phyloP scores from a whole-genome alignment of 345 rosid species.

The Pugionium dolabratum region DNA sequence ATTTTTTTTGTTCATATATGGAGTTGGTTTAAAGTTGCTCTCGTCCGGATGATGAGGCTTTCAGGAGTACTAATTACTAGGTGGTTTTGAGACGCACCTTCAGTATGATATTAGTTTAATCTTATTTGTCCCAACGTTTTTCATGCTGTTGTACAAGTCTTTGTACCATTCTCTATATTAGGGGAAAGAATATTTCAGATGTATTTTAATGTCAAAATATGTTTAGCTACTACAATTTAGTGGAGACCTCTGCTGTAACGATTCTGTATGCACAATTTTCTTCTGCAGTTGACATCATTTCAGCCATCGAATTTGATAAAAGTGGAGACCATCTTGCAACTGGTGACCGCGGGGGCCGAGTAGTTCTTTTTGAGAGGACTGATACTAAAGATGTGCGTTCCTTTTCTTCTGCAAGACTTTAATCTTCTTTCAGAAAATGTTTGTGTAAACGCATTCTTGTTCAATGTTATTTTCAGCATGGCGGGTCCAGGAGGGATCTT shows the following conservation, averaged over 20 bases:
- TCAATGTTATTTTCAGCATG: slow-evolving; percentile 55
- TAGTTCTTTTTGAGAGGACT: slow-evolving; percentile 96
- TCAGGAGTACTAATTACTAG: not conserved
- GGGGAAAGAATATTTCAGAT: not conserved
- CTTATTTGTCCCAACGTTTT: slow-evolving; percentile 11
- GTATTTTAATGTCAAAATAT: slow-evolving; percentile 2
- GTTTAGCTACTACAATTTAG: slow-evolving; percentile 7
- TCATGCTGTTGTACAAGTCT: not conserved
- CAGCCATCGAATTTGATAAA: slow-evolving; percentile 99
- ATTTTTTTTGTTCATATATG: slow-evolving; percentile 7
- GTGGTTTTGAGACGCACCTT: not conserved
- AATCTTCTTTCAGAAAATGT: not conserved
- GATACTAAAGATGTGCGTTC: slow-evolving; percentile 71
- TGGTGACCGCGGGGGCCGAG: slow-evolving; percentile 99
- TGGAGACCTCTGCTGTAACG: slow-evolving; percentile 18
- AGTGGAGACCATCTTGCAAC: slow-evolving; percentile 98
- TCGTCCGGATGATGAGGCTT: not conserved
- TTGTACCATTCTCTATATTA: not conserved
- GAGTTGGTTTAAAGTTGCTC: slow-evolving; percentile 13
- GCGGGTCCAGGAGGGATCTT: slow-evolving; percentile 72
- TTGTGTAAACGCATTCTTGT: slow-evolving; percentile 8
- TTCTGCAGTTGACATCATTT: slow-evolving; percentile 92
- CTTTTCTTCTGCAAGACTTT: slow-evolving; percentile 22
- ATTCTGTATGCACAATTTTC: slow-evolving; percentile 31
- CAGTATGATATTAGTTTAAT: not conserved